A percentile compares a stretch with the other conserved stretches of the same genome.
Evolutionary conservation across 1,139 yeast genomes (phyloP).

Genomic region (Taphrina wiesneri): DNA sequence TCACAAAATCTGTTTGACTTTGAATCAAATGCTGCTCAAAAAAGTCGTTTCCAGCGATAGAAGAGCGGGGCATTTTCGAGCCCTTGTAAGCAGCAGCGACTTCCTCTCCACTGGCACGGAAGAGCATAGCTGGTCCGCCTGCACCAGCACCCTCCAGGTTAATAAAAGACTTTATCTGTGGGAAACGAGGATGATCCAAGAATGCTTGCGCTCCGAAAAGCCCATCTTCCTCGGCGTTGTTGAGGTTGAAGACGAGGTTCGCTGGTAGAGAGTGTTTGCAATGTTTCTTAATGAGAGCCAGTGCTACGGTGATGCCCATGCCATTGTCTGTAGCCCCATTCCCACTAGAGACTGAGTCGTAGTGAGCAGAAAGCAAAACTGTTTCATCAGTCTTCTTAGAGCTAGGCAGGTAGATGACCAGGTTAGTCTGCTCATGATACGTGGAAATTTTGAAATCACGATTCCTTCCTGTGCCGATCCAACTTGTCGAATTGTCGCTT

Average conservation of each 20-base stretch:
- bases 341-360: conserved; percentile 84
- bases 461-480: neutral
- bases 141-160: conserved; percentile 96
- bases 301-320: conserved; percentile 80
- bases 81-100: conserved; percentile 41
- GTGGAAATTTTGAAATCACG: conserved; percentile 14
- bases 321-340: conserved; percentile 93
- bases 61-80: conserved; percentile 40
- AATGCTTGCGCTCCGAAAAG: conserved; percentile 79
- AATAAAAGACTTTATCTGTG: conserved; percentile 63
- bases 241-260: conserved; percentile 77
- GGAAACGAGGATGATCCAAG: conserved; percentile 71
- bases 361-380: conserved; percentile 78
- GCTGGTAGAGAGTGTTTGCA: conserved; percentile 60
- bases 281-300: conserved; percentile 64
- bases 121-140: conserved; percentile 82
- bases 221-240: conserved; percentile 90
- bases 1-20: conserved; percentile 83
- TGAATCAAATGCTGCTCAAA: conserved; percentile 55
- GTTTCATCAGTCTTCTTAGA: conserved; percentile 56
- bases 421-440: conserved; percentile 27
- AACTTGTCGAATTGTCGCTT: conserved; percentile 18
- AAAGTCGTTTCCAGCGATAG: conserved; percentile 40
- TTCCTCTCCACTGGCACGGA: conserved; percentile 73
- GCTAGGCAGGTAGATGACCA: conserved; percentile 22